phyloP scores from a whole-genome alignment of 2,329 filamentous ascomycete genomes.

The Hymenoscyphus fraxineus region DNA sequence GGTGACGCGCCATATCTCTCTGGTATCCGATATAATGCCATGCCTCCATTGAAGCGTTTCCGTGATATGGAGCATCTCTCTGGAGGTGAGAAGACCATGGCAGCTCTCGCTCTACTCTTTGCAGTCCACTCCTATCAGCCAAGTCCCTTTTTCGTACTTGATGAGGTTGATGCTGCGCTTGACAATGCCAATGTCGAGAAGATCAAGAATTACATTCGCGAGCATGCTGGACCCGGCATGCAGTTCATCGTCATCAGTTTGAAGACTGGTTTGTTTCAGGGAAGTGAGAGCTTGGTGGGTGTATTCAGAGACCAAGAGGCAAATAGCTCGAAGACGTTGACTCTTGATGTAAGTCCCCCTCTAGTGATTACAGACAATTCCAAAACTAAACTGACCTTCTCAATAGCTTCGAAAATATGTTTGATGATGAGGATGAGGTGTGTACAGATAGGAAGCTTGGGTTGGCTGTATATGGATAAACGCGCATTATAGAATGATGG shows the following conservation, averaged over 20 bases:
- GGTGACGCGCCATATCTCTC: constrained; percentile 94
- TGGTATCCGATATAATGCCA: constrained; percentile 97
- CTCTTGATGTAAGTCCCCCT: constrained; percentile 76
- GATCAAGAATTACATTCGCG: constrained; percentile 92
- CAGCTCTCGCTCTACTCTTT: constrained; percentile 90
- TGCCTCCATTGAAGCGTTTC: constrained; percentile 97
- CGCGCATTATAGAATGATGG: not conserved
- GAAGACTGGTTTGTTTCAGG: constrained; percentile 93
- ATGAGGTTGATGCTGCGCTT: constrained; percentile 96
- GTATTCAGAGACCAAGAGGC: constrained; percentile 93
- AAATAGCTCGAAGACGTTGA: constrained; percentile 88
- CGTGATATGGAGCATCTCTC: constrained; percentile 98
- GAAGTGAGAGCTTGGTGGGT: constrained; percentile 91
- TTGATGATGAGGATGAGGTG: not conserved
- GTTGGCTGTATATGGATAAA: not conserved
- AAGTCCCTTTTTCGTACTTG: constrained; percentile 93
- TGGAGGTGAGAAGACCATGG: constrained; percentile 98
- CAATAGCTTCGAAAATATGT: constrained; percentile 10
- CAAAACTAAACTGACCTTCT: not conserved
- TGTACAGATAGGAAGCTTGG: not conserved
- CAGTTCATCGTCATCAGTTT: constrained; percentile 98
- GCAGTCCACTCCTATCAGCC: constrained; percentile 96
- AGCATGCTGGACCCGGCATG: constrained; percentile 94
- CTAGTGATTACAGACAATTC: not conserved
- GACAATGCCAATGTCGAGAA: constrained; percentile 96